These are phyloP conservation scores for Carpinus fangiana DNA, from an alignment of 306 rosid species.

Conservation along the genomic window DNA sequence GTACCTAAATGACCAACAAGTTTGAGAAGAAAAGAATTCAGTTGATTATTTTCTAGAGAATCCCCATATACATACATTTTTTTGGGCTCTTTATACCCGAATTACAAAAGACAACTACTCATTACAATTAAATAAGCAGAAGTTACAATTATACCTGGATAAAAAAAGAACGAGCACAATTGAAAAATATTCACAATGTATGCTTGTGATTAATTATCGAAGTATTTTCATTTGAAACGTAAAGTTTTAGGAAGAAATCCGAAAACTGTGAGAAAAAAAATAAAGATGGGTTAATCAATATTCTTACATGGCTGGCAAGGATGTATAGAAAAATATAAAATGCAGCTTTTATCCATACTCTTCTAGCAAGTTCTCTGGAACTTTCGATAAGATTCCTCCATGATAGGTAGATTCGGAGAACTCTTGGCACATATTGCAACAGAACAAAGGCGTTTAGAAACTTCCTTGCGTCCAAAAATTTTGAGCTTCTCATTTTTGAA, in stretches of 20 bases:
- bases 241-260: too few relatives aligned
- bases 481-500: constrained; percentile 54
- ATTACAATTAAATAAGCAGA: too few relatives aligned
- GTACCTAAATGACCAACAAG: constrained; percentile 48
- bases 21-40: too few relatives aligned
- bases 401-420: constrained; percentile 74
- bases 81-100: too few relatives aligned
- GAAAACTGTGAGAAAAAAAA: not conserved
- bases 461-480: constrained; percentile 51
- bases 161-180: too few relatives aligned
- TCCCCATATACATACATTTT: too few relatives aligned
- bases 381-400: constrained; percentile 80
- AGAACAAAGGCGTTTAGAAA: constrained; percentile 63
- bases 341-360: constrained; percentile 89
- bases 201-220: too few relatives aligned
- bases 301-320: constrained; percentile 92
- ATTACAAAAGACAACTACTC: not conserved
- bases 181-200: too few relatives aligned
- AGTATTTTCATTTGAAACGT: too few relatives aligned
- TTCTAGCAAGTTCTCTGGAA: constrained; percentile 73
- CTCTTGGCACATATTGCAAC: constrained; percentile 78
- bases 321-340: constrained; percentile 83
- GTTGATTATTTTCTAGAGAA: too few relatives aligned
- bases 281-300: constrained; percentile 8
- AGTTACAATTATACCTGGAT: too few relatives aligned